These are phyloP conservation scores for Juncus effusus DNA, from an alignment of 176 grass and related monocot genomes.

Conservation along the genomic window DNA sequence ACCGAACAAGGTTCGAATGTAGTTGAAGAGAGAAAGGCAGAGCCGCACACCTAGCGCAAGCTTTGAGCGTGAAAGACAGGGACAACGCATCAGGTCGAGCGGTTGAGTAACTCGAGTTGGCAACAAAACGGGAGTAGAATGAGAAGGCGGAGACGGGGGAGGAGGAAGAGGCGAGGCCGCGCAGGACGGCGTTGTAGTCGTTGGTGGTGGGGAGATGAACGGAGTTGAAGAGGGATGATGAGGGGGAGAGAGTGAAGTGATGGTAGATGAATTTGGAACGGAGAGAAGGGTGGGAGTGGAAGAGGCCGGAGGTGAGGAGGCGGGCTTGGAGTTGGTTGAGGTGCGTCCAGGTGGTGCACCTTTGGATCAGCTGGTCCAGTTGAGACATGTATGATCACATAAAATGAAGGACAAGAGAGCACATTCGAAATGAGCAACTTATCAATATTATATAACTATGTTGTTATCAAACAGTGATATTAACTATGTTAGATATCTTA, in stretches of 20 bases:
- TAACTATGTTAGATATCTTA: no score
- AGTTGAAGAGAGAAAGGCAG: slow-evolving; percentile 40
- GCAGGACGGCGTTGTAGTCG: slow-evolving; percentile 64
- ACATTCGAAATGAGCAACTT: no score
- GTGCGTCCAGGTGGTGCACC: slow-evolving; percentile 36
- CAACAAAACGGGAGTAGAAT: slow-evolving; percentile 44
- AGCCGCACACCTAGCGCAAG: slow-evolving; percentile 47
- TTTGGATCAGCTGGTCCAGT: slow-evolving; percentile 38
- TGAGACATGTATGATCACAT: slow-evolving; percentile 19
- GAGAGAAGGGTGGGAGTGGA: slow-evolving; percentile 56
- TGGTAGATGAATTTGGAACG: slow-evolving; percentile 27
- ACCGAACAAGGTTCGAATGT: slow-evolving; percentile 51
- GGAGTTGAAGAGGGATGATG: slow-evolving; percentile 49
- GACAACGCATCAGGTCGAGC: slow-evolving; percentile 71
- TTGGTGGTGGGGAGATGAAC: slow-evolving; percentile 42
- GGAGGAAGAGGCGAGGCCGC: slow-evolving; percentile 51
- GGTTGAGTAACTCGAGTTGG: slow-evolving; percentile 1
- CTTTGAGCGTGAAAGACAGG: slow-evolving; percentile 64
- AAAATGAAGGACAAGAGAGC: no score
- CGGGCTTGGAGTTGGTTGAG: slow-evolving; percentile 65
- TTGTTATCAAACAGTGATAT: no score
- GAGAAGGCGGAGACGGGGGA: slow-evolving; percentile 42
- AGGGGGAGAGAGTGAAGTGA: slow-evolving; percentile 29
- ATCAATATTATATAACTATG: no score
- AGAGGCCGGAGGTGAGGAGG: slow-evolving; percentile 53